Base-by-base conservation (phyloP, 1,284 basidiomycete genomes). In the Stygiomarasmius scandens region DNA sequence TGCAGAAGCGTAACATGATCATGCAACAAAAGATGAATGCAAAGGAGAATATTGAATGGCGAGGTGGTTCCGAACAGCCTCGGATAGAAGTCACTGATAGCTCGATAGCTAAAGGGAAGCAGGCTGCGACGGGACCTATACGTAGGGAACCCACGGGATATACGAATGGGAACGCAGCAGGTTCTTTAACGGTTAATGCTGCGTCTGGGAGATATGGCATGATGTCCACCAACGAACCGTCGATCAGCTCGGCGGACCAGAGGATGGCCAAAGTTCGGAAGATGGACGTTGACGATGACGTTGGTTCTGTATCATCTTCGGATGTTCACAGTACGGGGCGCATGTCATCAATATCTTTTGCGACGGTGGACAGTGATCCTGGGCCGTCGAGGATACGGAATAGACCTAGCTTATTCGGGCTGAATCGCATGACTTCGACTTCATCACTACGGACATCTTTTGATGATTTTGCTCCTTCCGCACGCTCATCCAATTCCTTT, bases 1-100 rank as follows among this genome's bases (percentile, higher is more conserved):
- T 98, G 87, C 87, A 90, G 70, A 98, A 98, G 78, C 91, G 94
- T 68, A 87, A 84, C 58, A 84, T 87, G 64, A 79, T 93, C 68
- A 76, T 87, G 65, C 84, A 84, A 65, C 82, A 86, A 63, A 79
- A 78, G 27, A 76, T 77, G 23, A 76, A 75, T 14, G 43, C 52
- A 19, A 56, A 56, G 54, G 72, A 80, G 54, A 81, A 86, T 61
- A 71, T 87, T 51, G 84, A 89, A 67, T 90, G 86, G 79, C 66
- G 75, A 54, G 66, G 73, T 52, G 65, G 68, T 27, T 61, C 63
- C 54, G 69, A 67, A 58, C 68, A 69, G 54, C 77, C 77, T 54
- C 73, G 73, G 25, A 62, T 47, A 24, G 47, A 44, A 9, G 27
- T 72, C 24, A 74, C 77, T 29, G 65, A 73, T 45, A 63, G 68